Conservation (phyloP, 2,329 filamentous ascomycete genomes). For the Xylariales sp. region DNA sequence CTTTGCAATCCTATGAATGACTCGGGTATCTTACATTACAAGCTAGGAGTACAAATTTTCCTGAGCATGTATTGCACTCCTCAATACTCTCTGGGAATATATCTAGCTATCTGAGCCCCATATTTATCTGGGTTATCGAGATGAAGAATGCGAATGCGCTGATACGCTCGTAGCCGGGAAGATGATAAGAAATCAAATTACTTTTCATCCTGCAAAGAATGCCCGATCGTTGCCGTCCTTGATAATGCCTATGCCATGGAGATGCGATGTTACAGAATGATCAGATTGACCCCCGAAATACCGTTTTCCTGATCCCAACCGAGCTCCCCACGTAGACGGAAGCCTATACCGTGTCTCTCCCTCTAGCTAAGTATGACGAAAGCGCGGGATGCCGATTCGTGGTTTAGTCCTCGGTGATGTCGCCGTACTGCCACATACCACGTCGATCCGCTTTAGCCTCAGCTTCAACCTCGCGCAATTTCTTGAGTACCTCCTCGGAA, state of each 20-base stretch:
- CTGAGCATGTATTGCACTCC: not conserved
- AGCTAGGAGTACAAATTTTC: not conserved
- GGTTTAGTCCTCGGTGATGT: constrained; percentile 85
- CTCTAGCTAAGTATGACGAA: not conserved
- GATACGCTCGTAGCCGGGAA: constrained; percentile 12
- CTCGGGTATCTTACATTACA: not conserved
- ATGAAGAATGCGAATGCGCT: constrained; percentile 13
- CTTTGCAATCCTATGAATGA: too few relatives aligned
- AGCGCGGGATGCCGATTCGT: not conserved
- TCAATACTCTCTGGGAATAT: constrained; percentile 11
- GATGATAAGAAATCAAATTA: constrained; percentile 17
- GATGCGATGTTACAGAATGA: constrained; percentile 27
- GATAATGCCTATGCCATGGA: constrained; percentile 15
- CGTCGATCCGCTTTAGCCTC: constrained; percentile 82
- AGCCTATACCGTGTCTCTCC: not conserved
- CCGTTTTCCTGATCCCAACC: constrained; percentile 18
- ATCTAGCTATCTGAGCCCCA: not conserved
- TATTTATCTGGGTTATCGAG: constrained; percentile 8
- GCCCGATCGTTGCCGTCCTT: constrained; percentile 18
- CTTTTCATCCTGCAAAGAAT: constrained; percentile 23
- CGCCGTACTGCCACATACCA: constrained; percentile 99
- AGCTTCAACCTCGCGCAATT: constrained; percentile 77
- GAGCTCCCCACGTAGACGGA: constrained; percentile 4
- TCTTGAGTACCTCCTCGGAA: constrained; percentile 76
- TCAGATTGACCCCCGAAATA: constrained; percentile 16